These are phyloP conservation scores for Pseudotulostoma volvatum DNA, from an alignment of 495 filamentous ascomycete genomes.

Conservation along the genomic window DNA sequence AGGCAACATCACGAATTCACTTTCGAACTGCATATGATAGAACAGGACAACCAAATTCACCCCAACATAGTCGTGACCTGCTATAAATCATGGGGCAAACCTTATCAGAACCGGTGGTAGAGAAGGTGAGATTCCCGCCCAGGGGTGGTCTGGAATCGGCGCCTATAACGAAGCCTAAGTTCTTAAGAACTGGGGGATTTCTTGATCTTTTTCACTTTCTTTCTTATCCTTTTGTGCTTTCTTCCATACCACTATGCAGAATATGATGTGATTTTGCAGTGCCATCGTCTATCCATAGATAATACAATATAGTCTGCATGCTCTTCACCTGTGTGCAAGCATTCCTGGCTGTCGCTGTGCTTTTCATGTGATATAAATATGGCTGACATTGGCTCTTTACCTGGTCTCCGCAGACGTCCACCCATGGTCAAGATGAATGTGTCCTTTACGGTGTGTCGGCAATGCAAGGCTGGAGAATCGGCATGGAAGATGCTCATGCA, in stretches of 20 bases:
- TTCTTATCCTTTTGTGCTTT: too few relatives aligned
- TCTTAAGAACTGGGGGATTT: too few relatives aligned
- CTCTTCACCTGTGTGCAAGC: too few relatives aligned
- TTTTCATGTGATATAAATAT: too few relatives aligned
- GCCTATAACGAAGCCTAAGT: too few relatives aligned
- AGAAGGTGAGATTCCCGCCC: slow-evolving; percentile 61
- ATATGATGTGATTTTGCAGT: too few relatives aligned
- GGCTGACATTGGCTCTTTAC: background rate
- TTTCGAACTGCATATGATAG: background rate
- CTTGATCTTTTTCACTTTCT: background rate
- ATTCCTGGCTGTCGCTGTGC: too few relatives aligned
- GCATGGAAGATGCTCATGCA: slow-evolving; percentile 96
- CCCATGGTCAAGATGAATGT: slow-evolving; percentile 81
- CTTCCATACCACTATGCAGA: too few relatives aligned
- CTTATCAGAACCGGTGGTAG: slow-evolving; percentile 93
- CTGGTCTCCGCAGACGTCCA: slow-evolving; percentile 47
- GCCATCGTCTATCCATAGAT: too few relatives aligned
- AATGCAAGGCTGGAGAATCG: slow-evolving; percentile 99
- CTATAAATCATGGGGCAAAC: slow-evolving; percentile 79
- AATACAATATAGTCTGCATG: too few relatives aligned
- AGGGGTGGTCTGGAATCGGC: background rate
- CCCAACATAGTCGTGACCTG: slow-evolving; percentile 1
- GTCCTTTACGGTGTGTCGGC: slow-evolving; percentile 85
- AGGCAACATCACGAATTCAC: background rate
- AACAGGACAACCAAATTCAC: background rate